Percentiles rank a stretch among this genome's conserved stretches.
Conservation (phyloP, 768 basidiomycete genomes). For the Sarcomyxa edulis region DNA sequence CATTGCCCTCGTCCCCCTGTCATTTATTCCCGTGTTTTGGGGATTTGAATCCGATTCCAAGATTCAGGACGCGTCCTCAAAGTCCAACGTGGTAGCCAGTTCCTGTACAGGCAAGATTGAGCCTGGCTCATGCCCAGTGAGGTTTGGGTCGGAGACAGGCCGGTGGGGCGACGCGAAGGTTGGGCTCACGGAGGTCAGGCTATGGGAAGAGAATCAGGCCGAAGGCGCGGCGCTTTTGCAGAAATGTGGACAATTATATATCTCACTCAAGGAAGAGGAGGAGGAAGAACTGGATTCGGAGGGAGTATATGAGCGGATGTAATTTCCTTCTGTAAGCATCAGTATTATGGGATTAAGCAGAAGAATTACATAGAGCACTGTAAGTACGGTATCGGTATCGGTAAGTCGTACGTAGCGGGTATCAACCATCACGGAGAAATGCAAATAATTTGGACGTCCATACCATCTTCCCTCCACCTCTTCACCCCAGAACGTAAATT, state of each 20-base stretch:
- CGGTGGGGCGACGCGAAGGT: constrained; percentile 52
- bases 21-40: constrained; percentile 37
- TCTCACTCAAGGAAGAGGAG: constrained; percentile 23
- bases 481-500: too few relatives aligned
- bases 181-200: constrained; percentile 39
- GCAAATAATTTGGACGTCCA: too few relatives aligned
- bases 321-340: too few relatives aligned
- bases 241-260: constrained; percentile 52
- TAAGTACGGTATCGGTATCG: too few relatives aligned
- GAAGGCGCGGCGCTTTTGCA: constrained; percentile 44
- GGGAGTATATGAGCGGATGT: too few relatives aligned
- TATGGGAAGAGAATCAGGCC: constrained; percentile 44
- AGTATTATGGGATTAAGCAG: too few relatives aligned
- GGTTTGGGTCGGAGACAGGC: constrained; percentile 52
- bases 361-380: too few relatives aligned
- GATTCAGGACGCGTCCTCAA: constrained; percentile 11
- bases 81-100: constrained; percentile 1
- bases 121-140: constrained; percentile 27
- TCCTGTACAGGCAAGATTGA: constrained; percentile 11
- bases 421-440: too few relatives aligned
- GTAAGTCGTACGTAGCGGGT: too few relatives aligned
- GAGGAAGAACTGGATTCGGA: too few relatives aligned
- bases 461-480: too few relatives aligned
- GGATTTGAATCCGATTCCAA: constrained; percentile 7
- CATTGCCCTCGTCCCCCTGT: constrained; percentile 53